Base-by-base conservation (phyloP, 2,329 filamentous ascomycete species). In the Coniosporium tulheliwenetii region DNA sequence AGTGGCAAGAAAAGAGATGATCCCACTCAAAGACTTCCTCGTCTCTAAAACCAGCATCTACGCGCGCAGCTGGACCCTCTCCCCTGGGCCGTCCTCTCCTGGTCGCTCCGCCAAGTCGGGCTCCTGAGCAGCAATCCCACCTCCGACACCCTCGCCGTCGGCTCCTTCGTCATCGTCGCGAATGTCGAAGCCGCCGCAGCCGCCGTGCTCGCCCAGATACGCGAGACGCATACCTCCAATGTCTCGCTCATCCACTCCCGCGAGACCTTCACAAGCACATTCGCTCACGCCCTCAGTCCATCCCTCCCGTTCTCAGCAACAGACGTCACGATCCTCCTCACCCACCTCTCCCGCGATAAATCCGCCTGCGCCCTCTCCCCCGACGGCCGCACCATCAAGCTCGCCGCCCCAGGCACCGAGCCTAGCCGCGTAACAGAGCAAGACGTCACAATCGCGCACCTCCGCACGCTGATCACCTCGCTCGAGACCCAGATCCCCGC, bases 401-500 rank as follows among this genome's bases (percentile, higher is more conserved):
- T 96, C 57, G 80, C 75, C 50, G 60, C 61, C 0, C 64, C 67
- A 2, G 68, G 74, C 39, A 59, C 64, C 36, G 44, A 54, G 1
- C 53, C 60, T 1, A 49, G 55, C 10, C 60, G 67, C 1, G 79
- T 96, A 47, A 83, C 82, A 1, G 66, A 78, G 43, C 81, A 93
- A 51, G 91, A 98, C 61, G 66, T 69, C 4, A 81, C 84, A 1
- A 84, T 95, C 46, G 86, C 86, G 1, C 80, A 81, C 39, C 69
- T 98, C 12, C 78, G 81, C 45, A 73, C 78, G 14, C 77, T 94
- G 45, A 79, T 85, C 12, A 61, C 70, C 7, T 69, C 77, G 1
- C 70, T 96, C 33, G 72, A 70, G 39, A 64, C 63, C 8, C 80
- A 85, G 45, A 68, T 91, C 39, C 71, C 79, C 2, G 69, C 73